Evolutionary conservation across 352 stramenopile genomes (phyloP).

Genomic region (Nothophytophthora sp.): DNA sequence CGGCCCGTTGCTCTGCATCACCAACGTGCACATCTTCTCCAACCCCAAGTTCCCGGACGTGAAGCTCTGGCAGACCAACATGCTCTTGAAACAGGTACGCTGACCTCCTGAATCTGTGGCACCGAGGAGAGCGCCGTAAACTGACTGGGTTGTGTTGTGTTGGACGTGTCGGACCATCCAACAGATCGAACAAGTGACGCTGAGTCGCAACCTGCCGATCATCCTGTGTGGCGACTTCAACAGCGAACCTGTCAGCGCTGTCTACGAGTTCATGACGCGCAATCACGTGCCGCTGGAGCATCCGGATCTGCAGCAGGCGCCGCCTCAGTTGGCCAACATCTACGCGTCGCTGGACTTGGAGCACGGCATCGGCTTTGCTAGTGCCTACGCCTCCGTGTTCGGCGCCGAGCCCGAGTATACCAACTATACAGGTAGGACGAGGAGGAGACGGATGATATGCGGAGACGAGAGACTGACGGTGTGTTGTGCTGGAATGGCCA

Average conservation of each 20-base stretch:
- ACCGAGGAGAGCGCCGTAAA: no score
- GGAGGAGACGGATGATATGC: neutral
- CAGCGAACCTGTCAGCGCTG: slow-evolving; percentile 94
- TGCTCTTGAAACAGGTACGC: slow-evolving; percentile 82
- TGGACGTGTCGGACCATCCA: neutral
- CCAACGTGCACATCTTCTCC: slow-evolving; percentile 99
- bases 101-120: neutral
- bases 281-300: slow-evolving; percentile 89
- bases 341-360: slow-evolving; percentile 83
- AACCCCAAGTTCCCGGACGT: slow-evolving; percentile 99
- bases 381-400: slow-evolving; percentile 95
- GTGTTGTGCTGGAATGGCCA: slow-evolving; percentile 18
- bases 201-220: slow-evolving; percentile 88
- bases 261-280: slow-evolving; percentile 97
- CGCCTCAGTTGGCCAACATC: slow-evolving; percentile 68
- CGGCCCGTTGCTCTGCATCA: slow-evolving; percentile 91
- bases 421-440: slow-evolving; percentile 94
- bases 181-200: slow-evolving; percentile 74
- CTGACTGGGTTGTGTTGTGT: slow-evolving; percentile 1
- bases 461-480: neutral
- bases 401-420: slow-evolving; percentile 97
- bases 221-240: slow-evolving; percentile 99
- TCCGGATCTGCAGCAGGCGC: slow-evolving; percentile 88
- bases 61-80: slow-evolving; percentile 98
- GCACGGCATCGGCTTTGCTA: slow-evolving; percentile 93